Percentiles rank a stretch among this genome's conserved stretches.
Conservation (phyloP, 257 asterid species). For the Haberlea rhodopensis region DNA sequence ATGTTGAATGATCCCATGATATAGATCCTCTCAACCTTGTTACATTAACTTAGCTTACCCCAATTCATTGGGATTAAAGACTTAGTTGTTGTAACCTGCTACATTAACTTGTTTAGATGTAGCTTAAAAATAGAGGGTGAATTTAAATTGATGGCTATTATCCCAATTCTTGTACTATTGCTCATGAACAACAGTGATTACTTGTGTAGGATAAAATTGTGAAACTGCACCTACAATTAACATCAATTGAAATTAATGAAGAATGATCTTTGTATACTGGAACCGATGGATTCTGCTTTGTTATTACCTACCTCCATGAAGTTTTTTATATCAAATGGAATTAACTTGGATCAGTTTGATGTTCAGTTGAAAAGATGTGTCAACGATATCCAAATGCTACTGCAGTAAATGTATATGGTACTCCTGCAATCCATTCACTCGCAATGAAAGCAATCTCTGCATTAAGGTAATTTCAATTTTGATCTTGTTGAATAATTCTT, state of each 20-base stretch:
- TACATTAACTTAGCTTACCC: too few relatives aligned
- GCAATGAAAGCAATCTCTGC: conserved; percentile 71
- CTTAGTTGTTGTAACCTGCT: background rate
- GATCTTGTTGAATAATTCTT: conserved; percentile 8
- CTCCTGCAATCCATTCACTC: conserved; percentile 62
- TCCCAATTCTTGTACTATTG: background rate
- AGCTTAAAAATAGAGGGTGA: background rate
- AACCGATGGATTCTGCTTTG: background rate
- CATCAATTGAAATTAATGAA: too few relatives aligned
- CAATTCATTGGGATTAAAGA: too few relatives aligned
- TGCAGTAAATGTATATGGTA: conserved; percentile 70
- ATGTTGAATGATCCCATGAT: conserved; percentile 4
- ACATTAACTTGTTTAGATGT: conserved; percentile 1
- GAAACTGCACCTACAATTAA: too few relatives aligned
- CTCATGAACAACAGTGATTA: background rate
- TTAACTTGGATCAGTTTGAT: conserved; percentile 22
- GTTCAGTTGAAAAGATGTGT: conserved; percentile 81
- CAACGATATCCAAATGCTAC: conserved; percentile 90
- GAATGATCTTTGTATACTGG: background rate
- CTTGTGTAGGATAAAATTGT: too few relatives aligned
- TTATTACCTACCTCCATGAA: background rate
- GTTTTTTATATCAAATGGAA: conserved; percentile 18
- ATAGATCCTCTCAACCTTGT: background rate
- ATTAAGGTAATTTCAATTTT: conserved; percentile 49
- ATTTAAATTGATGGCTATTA: background rate